These are phyloP conservation scores for Castanopsis chinensis DNA, from an alignment of 306 rosid species.

Conservation along the genomic window DNA sequence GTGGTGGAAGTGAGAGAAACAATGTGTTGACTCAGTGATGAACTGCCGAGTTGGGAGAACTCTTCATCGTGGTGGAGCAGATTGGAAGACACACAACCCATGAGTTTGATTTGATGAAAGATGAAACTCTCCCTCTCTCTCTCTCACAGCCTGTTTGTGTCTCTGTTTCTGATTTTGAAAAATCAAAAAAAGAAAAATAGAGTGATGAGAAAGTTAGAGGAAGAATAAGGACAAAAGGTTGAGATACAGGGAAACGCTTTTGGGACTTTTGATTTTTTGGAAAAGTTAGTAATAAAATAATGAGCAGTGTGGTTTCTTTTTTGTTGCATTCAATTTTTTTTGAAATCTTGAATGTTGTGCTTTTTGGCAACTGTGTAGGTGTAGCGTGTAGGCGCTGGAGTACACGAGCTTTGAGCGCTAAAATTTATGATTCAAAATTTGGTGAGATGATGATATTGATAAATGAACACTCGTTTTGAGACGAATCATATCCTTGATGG, in stretches of 20 bases:
- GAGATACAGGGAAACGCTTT: background rate
- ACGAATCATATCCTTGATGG: no score
- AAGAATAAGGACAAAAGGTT: background rate
- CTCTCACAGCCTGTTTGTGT: background rate
- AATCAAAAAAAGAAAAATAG: background rate
- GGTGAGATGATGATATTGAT: background rate
- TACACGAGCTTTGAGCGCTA: conserved; percentile 19
- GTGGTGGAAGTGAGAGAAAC: conserved; percentile 95
- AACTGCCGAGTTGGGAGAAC: conserved; percentile 60
- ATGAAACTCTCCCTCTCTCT: no score
- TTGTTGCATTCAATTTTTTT: background rate
- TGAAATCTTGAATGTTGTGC: background rate
- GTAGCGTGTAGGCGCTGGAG: background rate
- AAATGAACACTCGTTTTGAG: no score
- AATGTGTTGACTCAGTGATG: conserved; percentile 82
- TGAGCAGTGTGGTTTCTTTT: no score
- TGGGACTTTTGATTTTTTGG: background rate
- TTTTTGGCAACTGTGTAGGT: no score
- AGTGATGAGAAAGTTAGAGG: background rate
- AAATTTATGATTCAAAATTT: conserved; percentile 22
- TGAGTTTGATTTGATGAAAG: background rate
- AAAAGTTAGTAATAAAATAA: no score
- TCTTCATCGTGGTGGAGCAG: conserved; percentile 70
- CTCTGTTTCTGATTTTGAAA: background rate
- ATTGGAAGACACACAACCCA: conserved; percentile 93